A percentile compares a stretch with the other conserved stretches of the same genome.
phyloP scores from a whole-genome alignment of 805 yeast species.

The Kuraishia floccosa region DNA sequence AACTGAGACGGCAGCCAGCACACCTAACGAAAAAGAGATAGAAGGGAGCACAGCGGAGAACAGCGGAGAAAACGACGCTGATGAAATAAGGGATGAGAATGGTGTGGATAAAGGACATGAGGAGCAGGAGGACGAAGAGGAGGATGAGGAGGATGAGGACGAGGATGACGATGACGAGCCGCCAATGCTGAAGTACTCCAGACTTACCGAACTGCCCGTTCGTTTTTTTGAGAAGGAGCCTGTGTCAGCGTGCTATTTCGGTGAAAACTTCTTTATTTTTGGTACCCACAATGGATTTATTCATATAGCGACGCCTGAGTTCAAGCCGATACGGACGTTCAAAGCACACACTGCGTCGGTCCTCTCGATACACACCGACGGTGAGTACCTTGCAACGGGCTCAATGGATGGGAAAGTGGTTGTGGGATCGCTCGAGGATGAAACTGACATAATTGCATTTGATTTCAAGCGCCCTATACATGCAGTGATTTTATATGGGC shows the following conservation, averaged over 20 bases:
- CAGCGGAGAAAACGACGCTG: conserved; percentile 1
- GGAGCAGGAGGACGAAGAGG: conserved; percentile 13
- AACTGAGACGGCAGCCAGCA: background rate
- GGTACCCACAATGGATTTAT: conserved; percentile 87
- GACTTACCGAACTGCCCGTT: conserved; percentile 58
- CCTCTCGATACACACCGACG: conserved; percentile 62
- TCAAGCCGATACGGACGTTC: conserved; percentile 55
- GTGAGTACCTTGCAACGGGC: conserved; percentile 69
- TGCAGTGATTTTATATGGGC: conserved; percentile 70
- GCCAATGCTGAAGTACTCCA: conserved; percentile 64
- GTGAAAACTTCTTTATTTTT: conserved; percentile 54
- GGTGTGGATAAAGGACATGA: conserved; percentile 3
- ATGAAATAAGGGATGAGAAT: background rate
- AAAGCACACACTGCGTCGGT: conserved; percentile 84
- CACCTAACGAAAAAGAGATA: background rate
- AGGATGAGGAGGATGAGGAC: conserved; percentile 22
- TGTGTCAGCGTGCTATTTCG: conserved; percentile 56
- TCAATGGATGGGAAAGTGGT: conserved; percentile 93
- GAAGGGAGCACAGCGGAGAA: background rate
- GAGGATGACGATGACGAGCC: conserved; percentile 46
- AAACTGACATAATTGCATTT: conserved; percentile 54
- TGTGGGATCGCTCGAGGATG: conserved; percentile 56
- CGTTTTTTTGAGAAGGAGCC: conserved; percentile 68
- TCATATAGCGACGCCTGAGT: conserved; percentile 52
- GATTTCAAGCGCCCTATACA: conserved; percentile 86